phyloP scores from a whole-genome alignment of 331 rosid genomes.

The Rhamnella rubrinervis region DNA sequence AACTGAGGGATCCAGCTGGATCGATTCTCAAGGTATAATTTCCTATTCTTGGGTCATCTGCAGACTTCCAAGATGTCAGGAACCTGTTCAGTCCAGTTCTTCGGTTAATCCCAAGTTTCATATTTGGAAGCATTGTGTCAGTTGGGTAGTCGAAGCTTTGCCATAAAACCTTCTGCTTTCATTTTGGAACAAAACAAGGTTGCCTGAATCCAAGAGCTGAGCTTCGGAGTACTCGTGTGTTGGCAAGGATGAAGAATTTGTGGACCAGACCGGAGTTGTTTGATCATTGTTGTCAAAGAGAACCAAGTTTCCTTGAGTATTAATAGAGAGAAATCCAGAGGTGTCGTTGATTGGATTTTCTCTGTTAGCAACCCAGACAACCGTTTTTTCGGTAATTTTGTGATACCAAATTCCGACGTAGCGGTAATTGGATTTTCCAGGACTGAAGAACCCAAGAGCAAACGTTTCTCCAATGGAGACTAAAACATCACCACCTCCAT shows the following conservation, averaged over 20 bases:
- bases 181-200: conserved; percentile 10
- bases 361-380: conserved; percentile 1
- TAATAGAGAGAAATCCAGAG: neutral
- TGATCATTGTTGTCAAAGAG: neutral
- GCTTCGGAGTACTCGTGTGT: neutral
- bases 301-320: neutral
- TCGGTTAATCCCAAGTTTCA: conserved; percentile 30
- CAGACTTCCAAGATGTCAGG: conserved; percentile 39
- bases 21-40: conserved; percentile 7
- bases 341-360: neutral
- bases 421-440: conserved; percentile 32
- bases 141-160: conserved; percentile 19
- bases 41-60: conserved; percentile 43
- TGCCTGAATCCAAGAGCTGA: conserved; percentile 21
- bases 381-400: conserved; percentile 19
- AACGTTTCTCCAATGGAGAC: conserved; percentile 27
- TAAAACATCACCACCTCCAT: conserved; percentile 33
- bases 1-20: conserved; percentile 29
- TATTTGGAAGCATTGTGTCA: conserved; percentile 13
- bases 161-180: conserved; percentile 11
- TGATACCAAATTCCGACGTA: conserved; percentile 59
- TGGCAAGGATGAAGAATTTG: conserved; percentile 8
- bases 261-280: conserved; percentile 19
- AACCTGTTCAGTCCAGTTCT: conserved; percentile 26
- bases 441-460: conserved; percentile 57